phyloP scores from a whole-genome alignment of 257 asterid genomes.

The Scutellaria galericulata region DNA sequence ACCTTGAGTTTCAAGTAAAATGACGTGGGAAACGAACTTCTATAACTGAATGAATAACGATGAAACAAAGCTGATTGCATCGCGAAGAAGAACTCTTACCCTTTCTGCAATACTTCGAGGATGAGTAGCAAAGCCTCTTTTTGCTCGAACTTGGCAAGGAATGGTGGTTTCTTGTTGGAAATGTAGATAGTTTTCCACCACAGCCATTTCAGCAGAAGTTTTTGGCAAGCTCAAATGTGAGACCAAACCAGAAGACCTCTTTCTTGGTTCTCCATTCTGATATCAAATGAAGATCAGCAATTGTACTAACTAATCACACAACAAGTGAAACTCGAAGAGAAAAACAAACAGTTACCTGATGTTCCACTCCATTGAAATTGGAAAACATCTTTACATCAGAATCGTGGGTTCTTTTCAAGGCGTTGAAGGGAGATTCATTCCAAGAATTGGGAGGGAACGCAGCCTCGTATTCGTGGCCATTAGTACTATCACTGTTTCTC shows the following conservation, averaged over 20 bases:
- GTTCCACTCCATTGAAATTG: conserved; percentile 51
- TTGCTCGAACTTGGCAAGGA: conserved; percentile 87
- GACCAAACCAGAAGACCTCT: conserved; percentile 50
- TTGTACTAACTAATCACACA: neutral
- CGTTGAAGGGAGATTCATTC: conserved; percentile 52
- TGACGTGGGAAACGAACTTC: too few species aligned
- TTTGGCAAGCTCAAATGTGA: conserved; percentile 89
- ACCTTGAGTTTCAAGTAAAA: neutral
- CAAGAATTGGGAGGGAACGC: conserved; percentile 53
- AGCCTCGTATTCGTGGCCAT: conserved; percentile 37
- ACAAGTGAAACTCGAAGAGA: neutral
- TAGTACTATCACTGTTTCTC: conserved; percentile 37
- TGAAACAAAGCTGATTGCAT: neutral
- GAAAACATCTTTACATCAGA: conserved; percentile 60
- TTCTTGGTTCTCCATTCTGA: conserved; percentile 65
- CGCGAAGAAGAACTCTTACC: conserved; percentile 48
- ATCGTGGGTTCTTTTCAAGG: conserved; percentile 63
- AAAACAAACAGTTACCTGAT: conserved; percentile 45
- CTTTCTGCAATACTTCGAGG: conserved; percentile 96
- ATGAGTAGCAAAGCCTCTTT: conserved; percentile 92
- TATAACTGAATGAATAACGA: neutral
- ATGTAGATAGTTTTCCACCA: conserved; percentile 63
- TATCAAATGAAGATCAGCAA: conserved; percentile 30
- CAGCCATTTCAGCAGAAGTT: conserved; percentile 61
- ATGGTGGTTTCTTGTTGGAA: conserved; percentile 62